Evolutionary conservation across 2,329 filamentous ascomycete species (phyloP).

Genomic region (Ophiosphaerella korrae): DNA sequence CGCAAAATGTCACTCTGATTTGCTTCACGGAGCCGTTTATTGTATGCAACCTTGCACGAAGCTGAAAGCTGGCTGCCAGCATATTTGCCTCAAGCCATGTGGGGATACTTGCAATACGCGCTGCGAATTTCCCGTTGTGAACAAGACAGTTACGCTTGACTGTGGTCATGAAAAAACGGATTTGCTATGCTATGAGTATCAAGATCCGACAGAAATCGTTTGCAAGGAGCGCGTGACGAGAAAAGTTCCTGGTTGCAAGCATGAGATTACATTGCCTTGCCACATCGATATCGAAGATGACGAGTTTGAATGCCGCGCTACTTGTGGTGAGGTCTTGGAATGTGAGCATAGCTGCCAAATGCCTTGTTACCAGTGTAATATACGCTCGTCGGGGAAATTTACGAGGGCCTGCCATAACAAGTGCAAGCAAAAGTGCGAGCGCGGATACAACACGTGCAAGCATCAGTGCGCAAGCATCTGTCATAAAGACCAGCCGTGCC

Average conservation of each 20-base stretch:
- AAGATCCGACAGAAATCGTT: too few species aligned
- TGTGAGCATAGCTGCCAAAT: slow-evolving; percentile 65
- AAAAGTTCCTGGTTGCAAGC: too few species aligned
- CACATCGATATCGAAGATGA: not conserved
- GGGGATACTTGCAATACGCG: slow-evolving; percentile 16
- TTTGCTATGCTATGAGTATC: too few species aligned
- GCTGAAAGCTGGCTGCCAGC: slow-evolving; percentile 26
- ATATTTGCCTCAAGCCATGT: slow-evolving; percentile 36
- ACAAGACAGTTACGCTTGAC: too few species aligned
- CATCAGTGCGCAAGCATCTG: not conserved
- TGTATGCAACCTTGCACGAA: slow-evolving; percentile 34
- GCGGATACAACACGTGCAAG: not conserved
- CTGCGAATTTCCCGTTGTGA: slow-evolving; percentile 12
- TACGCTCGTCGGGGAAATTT: not conserved
- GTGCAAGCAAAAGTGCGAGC: not conserved
- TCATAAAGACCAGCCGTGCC: not conserved
- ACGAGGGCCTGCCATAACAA: not conserved
- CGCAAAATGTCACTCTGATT: slow-evolving; percentile 35
- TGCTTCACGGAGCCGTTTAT: slow-evolving; percentile 30
- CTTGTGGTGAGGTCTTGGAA: slow-evolving; percentile 53
- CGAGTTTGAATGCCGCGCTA: slow-evolving; percentile 54
- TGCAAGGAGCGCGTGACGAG: too few species aligned
- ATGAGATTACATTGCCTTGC: too few species aligned
- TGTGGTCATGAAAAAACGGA: too few species aligned
- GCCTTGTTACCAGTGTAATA: not conserved